Percentiles rank a stretch among this genome's conserved stretches.
Conservation (phyloP, 208 protist species). For the Leishmania lainsoni region DNA sequence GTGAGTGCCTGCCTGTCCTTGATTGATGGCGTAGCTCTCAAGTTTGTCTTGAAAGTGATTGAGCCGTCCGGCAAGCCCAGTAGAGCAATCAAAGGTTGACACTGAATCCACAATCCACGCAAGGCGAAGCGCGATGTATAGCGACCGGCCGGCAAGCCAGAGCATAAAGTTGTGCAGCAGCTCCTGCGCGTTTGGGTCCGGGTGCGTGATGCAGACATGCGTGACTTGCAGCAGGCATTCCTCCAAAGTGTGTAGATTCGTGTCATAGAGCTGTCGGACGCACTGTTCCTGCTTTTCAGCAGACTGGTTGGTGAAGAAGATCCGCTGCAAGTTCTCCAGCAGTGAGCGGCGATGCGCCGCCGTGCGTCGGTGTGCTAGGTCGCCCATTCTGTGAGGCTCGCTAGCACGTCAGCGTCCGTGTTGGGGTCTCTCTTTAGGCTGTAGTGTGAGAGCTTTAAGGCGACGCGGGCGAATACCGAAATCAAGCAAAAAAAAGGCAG, state of each 20-base stretch:
- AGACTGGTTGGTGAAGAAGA: conserved; percentile 40
- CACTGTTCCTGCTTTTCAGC: conserved; percentile 45
- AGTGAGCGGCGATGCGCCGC: conserved; percentile 55
- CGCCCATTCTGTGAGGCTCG: conserved; percentile 2
- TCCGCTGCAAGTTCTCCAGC: conserved; percentile 51
- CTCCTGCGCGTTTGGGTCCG: conserved; percentile 49
- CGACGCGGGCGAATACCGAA: neutral
- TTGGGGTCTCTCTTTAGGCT: neutral
- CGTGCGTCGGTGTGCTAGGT: conserved; percentile 3
- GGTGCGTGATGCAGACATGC: conserved; percentile 79
- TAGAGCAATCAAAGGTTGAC: conserved; percentile 40
- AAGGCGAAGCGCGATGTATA: conserved; percentile 71
- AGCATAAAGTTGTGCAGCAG: conserved; percentile 73
- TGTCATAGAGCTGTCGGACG: conserved; percentile 68
- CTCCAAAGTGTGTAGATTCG: conserved; percentile 53
- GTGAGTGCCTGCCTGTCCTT: conserved; percentile 25
- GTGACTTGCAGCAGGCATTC: conserved; percentile 82
- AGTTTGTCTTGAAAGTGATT: conserved; percentile 83
- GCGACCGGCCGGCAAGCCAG: conserved; percentile 71
- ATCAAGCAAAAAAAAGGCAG: neutral
- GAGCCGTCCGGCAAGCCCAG: conserved; percentile 59
- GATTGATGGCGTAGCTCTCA: conserved; percentile 91
- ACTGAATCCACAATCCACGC: conserved; percentile 82
- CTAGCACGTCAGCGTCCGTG: neutral
- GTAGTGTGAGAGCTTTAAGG: neutral